Conservation (phyloP, 2,329 filamentous ascomycete genomes). For the Xylariaceae sp. region DNA sequence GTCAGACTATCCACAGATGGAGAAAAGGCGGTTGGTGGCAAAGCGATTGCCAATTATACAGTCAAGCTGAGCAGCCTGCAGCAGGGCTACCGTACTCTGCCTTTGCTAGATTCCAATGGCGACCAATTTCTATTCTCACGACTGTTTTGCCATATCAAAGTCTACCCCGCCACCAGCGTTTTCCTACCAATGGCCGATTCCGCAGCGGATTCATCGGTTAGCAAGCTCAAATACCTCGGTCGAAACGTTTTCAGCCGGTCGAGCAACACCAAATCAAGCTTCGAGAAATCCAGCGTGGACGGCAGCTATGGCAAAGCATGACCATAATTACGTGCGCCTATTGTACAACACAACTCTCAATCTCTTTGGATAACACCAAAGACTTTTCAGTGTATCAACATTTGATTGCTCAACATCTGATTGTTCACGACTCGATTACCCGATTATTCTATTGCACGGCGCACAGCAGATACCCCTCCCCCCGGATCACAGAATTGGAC, state of each 20-base stretch:
- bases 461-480: conserved; percentile 13
- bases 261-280: conserved; percentile 45
- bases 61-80: conserved; percentile 87
- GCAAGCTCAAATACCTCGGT: conserved; percentile 54
- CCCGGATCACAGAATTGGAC: conserved; percentile 5
- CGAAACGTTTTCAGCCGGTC: conserved; percentile 55
- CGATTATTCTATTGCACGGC: conserved; percentile 2
- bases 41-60: conserved; percentile 78
- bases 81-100: conserved; percentile 88
- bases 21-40: conserved; percentile 59
- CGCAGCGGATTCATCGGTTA: conserved; percentile 38
- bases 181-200: conserved; percentile 47
- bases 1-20: conserved; percentile 84
- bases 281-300: conserved; percentile 46
- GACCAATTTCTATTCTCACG: conserved; percentile 95
- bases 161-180: conserved; percentile 53
- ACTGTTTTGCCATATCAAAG: conserved; percentile 83
- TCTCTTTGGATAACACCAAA: conserved; percentile 16
- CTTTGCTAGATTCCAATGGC: conserved; percentile 80
- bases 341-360: conserved; percentile 13
- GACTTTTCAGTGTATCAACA: conserved; percentile 27
- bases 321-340: conserved; percentile 14
- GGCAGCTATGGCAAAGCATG: conserved; percentile 31
- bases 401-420: too few species aligned
- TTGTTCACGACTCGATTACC: conserved; percentile 1